Base-by-base conservation (phyloP, 192 early-diverging fungal genomes). In the Diversispora epigaea region DNA sequence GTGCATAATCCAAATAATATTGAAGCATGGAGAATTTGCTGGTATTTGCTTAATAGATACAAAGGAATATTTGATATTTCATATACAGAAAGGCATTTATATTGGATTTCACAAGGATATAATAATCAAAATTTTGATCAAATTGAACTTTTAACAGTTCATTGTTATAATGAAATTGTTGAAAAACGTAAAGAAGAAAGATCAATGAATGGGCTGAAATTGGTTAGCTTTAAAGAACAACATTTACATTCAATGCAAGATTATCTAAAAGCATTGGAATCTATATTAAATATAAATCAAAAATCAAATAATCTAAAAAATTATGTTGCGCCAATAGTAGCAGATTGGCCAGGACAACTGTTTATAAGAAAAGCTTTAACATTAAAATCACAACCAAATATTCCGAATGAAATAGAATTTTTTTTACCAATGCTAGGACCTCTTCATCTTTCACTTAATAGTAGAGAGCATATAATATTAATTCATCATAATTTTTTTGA, bases 291-390 rank as follows among this genome's bases (percentile, higher is more conserved):
- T 25, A 19, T 61, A 61, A 61, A 61, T 61, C 4, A 61, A 19
- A 32, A 61, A 32, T 25, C 15, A 61, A 14, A 43, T 0, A 1
- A 64, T 64, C 43, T 64, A 25, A 5, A 64, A 17, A 6, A 43
- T 41, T 6, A 3, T 17, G 62, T 64, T 41, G 62, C 43, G 2
- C 12, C 67, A 25, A 47, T 68, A 21, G 47, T 68, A 32, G 47
- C 21, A 52, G 67, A 68, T 22, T 68, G 67, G 1, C 21, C 46
- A 5, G 47, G 47, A 0, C 46, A 68, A 17, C 4, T 68, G 9
- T 68, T 68, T 41, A 68, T 68, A 3, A 8, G 67, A 47, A 68
- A 68, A 68, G 67, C 67, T 52, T 68, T 50, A 4, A 0, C 41
- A 12, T 25, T 0, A 43, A 54, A 32, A n/a, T n/a, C n/a, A n/a